These are phyloP conservation scores for Blastobotrys proliferans DNA, from an alignment of 1,139 yeast genomes.

Conservation along the genomic window DNA sequence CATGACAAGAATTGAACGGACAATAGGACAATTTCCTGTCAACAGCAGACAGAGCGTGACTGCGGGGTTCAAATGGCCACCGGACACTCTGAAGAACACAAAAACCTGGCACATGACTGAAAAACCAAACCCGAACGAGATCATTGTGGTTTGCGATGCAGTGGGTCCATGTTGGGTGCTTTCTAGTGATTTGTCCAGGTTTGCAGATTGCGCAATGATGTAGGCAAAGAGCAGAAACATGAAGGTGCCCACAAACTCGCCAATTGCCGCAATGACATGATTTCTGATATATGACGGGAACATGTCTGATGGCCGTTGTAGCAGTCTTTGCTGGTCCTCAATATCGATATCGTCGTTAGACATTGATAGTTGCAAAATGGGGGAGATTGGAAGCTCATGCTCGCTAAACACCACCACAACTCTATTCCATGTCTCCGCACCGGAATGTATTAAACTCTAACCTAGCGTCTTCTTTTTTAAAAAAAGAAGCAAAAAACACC, in stretches of 20 bases:
- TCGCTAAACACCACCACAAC: no score
- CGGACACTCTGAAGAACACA: conserved; percentile 74
- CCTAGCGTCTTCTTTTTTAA: no score
- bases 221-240: conserved; percentile 79
- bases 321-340: background rate
- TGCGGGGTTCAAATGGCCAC: conserved; percentile 90
- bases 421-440: no score
- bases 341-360: no score
- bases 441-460: no score
- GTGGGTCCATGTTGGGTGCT: conserved; percentile 59
- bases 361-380: no score
- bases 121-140: conserved; percentile 83
- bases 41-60: conserved; percentile 70
- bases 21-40: conserved; percentile 69
- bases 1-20: conserved; percentile 65
- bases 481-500: no score
- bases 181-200: conserved; percentile 36
- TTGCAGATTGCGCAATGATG: conserved; percentile 69
- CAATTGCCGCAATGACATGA: conserved; percentile 50
- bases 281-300: conserved; percentile 38
- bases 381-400: no score
- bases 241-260: conserved; percentile 84
- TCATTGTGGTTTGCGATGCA: conserved; percentile 59
- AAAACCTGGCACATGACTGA: conserved; percentile 76
- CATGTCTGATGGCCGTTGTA: background rate